Evolutionary conservation across 2,329 filamentous ascomycete genomes (phyloP), one percentile per base, ranked within the genome.

Genomic region (Colletotrichum sp.): DNA sequence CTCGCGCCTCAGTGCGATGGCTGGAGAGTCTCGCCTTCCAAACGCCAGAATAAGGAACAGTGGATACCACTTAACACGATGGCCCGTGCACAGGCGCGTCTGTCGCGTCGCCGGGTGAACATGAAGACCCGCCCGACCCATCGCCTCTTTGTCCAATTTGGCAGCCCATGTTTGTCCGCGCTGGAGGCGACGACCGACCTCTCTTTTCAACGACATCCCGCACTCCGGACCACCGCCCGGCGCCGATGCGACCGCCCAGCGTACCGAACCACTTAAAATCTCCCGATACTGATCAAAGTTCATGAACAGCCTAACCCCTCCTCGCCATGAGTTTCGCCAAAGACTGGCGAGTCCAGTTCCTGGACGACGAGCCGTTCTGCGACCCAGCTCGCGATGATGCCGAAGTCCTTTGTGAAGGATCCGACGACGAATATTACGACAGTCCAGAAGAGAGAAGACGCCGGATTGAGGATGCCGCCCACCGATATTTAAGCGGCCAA

Each of bases 401-500:
- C 69, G 90, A 91, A 55, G 83, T 91, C 15, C 83, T 92, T 18
- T 90, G 87, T 76, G 84, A 87, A 9, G 89, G 90, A n/a, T 90
- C 90, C 8, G 92, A 94, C 62, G 86, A 91, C 64, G 90, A 92
- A 39, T 81, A 89, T 71, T 90, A 91, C 77, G 83, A 88, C 15
- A 82, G 81, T 24, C 83, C 89, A 5, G 85, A 85, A 36, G 82
- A 86, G 5, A 87, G 90, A 81, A 88, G 87, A 30, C 82, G 86
- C 26, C 88, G 91, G 75, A 92, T 93, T 75, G 92, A 94, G 81
- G 83, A 86, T 1, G 89, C 93, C 15, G 93, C 91, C 2, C 84
- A 87, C 36, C 87, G 88, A 39, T 95, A 90, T 79, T 84, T 94
- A 49, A 83, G 87, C 8, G 93, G 93, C 1, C 84, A 87, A 34